A percentile compares a stretch with the other conserved stretches of the same genome.
phyloP scores from a whole-genome alignment of 2,329 filamentous ascomycete species.

The Colletotrichum filicis region DNA sequence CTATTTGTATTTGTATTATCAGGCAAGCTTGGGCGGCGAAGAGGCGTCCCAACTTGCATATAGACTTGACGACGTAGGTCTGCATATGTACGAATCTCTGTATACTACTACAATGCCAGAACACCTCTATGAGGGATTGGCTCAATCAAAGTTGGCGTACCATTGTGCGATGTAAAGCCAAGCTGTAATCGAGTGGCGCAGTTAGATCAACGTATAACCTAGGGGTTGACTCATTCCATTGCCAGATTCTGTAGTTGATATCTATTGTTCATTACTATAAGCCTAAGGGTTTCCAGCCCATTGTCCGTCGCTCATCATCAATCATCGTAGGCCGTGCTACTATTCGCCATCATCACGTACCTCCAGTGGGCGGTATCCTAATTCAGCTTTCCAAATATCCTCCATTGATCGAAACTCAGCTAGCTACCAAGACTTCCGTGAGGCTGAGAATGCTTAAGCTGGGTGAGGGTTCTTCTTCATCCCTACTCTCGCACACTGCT shows the following conservation, averaged over 20 bases:
- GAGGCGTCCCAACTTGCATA: slow-evolving; percentile 32
- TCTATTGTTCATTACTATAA: background rate
- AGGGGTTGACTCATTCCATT: background rate
- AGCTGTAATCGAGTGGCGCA: background rate
- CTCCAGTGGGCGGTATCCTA: background rate
- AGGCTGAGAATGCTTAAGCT: background rate
- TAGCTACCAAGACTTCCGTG: background rate
- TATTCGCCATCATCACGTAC: background rate
- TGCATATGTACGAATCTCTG: slow-evolving; percentile 35
- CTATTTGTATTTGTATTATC: slow-evolving; percentile 34
- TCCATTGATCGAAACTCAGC: background rate
- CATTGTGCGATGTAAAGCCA: background rate
- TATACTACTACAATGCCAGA: slow-evolving; percentile 35
- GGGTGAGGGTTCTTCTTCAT: slow-evolving; percentile 1
- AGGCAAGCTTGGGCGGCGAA: slow-evolving; percentile 23
- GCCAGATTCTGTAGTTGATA: background rate
- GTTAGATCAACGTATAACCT: background rate
- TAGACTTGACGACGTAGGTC: slow-evolving; percentile 34
- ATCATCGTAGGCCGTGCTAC: background rate
- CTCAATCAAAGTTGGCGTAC: background rate
- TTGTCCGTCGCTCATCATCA: background rate
- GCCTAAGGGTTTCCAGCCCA: background rate
- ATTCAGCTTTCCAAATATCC: background rate
- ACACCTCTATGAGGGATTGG: slow-evolving; percentile 3
- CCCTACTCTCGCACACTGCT: slow-evolving; percentile 32